A percentile compares a stretch with the other conserved stretches of the same genome.
phyloP scores from a whole-genome alignment of 106 monocot species.

The Dendrobium chrysotoxum region DNA sequence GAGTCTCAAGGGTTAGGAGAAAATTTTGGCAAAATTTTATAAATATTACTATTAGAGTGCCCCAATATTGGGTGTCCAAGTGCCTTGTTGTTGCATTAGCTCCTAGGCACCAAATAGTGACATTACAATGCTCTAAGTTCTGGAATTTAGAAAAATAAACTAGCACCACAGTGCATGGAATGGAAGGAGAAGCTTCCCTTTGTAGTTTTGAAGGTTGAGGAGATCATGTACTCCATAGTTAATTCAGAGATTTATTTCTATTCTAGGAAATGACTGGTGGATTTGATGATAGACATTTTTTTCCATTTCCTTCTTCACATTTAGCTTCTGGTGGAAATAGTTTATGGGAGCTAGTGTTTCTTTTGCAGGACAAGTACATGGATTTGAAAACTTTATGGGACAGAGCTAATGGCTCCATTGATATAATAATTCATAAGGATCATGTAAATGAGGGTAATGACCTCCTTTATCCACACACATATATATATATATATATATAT shows the following conservation, averaged over 20 bases:
- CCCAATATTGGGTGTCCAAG: too few species aligned
- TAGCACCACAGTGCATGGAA: too few species aligned
- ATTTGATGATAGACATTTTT: not conserved
- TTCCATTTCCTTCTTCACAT: too few species aligned
- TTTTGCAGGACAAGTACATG: slow-evolving; percentile 65
- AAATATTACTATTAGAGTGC: too few species aligned
- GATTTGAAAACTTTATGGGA: slow-evolving; percentile 56
- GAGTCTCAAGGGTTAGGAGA: too few species aligned
- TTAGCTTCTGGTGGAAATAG: not conserved
- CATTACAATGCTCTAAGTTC: too few species aligned
- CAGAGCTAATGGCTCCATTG: slow-evolving; percentile 55
- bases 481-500: too few species aligned
- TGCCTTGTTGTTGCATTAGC: too few species aligned
- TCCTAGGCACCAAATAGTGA: too few species aligned
- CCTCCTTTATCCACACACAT: slow-evolving; percentile 10
- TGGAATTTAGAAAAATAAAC: too few species aligned
- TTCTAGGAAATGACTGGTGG: not conserved
- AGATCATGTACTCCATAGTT: slow-evolving; percentile 92
- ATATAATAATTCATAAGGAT: slow-evolving; percentile 20
- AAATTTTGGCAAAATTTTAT: too few species aligned
- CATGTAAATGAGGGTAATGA: slow-evolving; percentile 11
- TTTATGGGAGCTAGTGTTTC: not conserved
- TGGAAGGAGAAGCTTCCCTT: slow-evolving; percentile 88
- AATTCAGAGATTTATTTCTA: slow-evolving; percentile 57
- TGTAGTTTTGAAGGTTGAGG: slow-evolving; percentile 79